Conservation (phyloP, 2,329 filamentous ascomycete genomes). For the Phaeophleospora eucalypticola region DNA sequence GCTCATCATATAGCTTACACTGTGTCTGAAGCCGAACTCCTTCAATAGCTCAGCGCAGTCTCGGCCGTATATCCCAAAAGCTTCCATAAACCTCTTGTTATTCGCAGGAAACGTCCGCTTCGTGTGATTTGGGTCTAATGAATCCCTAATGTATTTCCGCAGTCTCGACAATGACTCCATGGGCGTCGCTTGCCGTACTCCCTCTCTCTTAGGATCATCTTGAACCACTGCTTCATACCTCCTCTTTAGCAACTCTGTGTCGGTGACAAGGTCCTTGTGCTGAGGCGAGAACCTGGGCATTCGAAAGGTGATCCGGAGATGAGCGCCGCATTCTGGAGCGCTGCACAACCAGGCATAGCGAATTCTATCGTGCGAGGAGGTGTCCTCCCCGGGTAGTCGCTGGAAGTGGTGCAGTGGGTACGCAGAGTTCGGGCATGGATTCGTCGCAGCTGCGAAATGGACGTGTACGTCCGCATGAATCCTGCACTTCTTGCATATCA, state of each 20-base stretch:
- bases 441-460: slow-evolving; percentile 41
- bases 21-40: slow-evolving; percentile 53
- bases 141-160: slow-evolving; percentile 57
- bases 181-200: slow-evolving; percentile 48
- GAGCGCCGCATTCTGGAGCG: slow-evolving; percentile 51
- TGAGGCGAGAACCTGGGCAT: slow-evolving; percentile 50
- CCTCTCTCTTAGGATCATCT: slow-evolving; percentile 52
- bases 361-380: slow-evolving; percentile 31
- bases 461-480: slow-evolving; percentile 58
- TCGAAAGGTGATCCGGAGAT: slow-evolving; percentile 50
- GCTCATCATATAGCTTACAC: slow-evolving; percentile 17
- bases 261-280: slow-evolving; percentile 51
- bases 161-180: slow-evolving; percentile 56
- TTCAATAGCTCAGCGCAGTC: slow-evolving; percentile 58
- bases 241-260: slow-evolving; percentile 48
- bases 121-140: slow-evolving; percentile 47
- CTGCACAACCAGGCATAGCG: slow-evolving; percentile 55
- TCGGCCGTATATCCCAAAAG: slow-evolving; percentile 49
- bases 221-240: slow-evolving; percentile 52
- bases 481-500: slow-evolving; percentile 59
- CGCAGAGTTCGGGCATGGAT: slow-evolving; percentile 45
- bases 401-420: slow-evolving; percentile 60
- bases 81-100: slow-evolving; percentile 62
- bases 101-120: slow-evolving; percentile 53
- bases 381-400: slow-evolving; percentile 15